Evolutionary conservation across 1,284 basidiomycete species (phyloP).

Genomic region (Porogramme epimiltina): DNA sequence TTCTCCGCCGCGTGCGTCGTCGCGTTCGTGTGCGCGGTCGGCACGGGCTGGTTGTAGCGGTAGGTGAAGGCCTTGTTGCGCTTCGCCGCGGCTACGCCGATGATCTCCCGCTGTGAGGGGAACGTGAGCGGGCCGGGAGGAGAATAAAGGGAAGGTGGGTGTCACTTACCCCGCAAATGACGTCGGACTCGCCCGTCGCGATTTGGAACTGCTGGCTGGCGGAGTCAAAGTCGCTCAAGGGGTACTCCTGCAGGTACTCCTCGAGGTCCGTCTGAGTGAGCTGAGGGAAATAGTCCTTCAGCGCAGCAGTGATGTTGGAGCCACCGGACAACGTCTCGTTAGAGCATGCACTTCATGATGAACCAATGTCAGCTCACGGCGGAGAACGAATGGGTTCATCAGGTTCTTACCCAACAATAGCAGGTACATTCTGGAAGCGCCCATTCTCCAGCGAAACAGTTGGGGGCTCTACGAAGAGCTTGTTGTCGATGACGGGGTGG

Average conservation of each 20-base stretch:
- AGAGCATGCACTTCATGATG: slow-evolving; percentile 25
- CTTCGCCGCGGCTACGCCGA: slow-evolving; percentile 39
- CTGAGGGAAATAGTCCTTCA: slow-evolving; percentile 46
- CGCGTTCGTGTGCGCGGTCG: slow-evolving; percentile 37
- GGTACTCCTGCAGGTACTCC: slow-evolving; percentile 41
- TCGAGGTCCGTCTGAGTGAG: slow-evolving; percentile 41
- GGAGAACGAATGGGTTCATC: neutral
- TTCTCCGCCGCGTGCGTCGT: slow-evolving; percentile 56
- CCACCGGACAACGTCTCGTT: slow-evolving; percentile 54
- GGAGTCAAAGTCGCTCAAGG: slow-evolving; percentile 42
- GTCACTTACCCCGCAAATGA: slow-evolving; percentile 53
- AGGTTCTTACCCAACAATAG: slow-evolving; percentile 55
- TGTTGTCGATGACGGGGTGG: slow-evolving; percentile 49
- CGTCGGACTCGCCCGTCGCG: slow-evolving; percentile 48
- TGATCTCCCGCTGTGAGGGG: slow-evolving; percentile 39
- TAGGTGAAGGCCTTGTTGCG: slow-evolving; percentile 48
- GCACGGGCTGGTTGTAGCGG: slow-evolving; percentile 57
- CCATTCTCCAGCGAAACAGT: slow-evolving; percentile 45
- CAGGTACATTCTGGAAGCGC: slow-evolving; percentile 48
- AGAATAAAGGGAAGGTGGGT: neutral
- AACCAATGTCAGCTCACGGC: neutral
- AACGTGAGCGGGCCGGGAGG: neutral
- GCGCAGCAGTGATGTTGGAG: slow-evolving; percentile 35
- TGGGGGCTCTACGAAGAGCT: slow-evolving; percentile 48
- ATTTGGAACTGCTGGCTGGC: slow-evolving; percentile 42